Evolutionary conservation across 2,329 filamentous ascomycete species (phyloP), one percentile per base, ranked within the genome.

Genomic region (Alternaria metachromatica): DNA sequence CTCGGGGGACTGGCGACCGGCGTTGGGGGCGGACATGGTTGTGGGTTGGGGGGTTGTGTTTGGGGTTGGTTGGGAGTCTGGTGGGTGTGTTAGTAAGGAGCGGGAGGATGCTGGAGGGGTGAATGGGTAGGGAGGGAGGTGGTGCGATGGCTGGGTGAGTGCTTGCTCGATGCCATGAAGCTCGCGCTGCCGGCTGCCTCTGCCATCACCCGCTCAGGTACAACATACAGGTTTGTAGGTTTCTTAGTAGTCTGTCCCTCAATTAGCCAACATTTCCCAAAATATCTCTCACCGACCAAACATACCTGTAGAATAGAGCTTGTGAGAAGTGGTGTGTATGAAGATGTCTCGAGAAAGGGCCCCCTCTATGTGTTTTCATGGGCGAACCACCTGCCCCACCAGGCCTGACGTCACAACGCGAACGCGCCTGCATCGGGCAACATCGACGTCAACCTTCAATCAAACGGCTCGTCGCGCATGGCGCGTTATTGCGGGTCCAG

Each of bases 1-100:
- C 56, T 89, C 83, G 66, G 93, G 94, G 30, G 93, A 97, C 82
- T 97, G 87, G 76, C 90, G 89, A 79, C 92, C 91, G 81, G 87
- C 81, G 76, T 84, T 82, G 69, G 83, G 86, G 60, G 87, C 85
- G 72, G 91, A 89, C 91, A 93, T 93, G 28, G 53, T 28, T 44
- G 18, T 33, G 26, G 37, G 21, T 45, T 54, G 45, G 58, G 20
- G 44, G 48, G 48, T 60, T 44, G 28, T 28, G 25, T 33, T 1
- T 37, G 13, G 41, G 43, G 12, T 53, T 48, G 33, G 12, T 33
- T 51, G 54, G 56, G 23, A 43, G 25, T 9, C 41, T 54, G n/a
- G 25, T 7, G 4, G 25, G 9, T 6, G 23, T 28, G 54, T 57
- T 44, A 63, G 63, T n/a, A 15, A n/a, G 33, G 33, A n/a, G 33